Conservation (phyloP, 306 rosid species). For the Lupinus albus region DNA sequence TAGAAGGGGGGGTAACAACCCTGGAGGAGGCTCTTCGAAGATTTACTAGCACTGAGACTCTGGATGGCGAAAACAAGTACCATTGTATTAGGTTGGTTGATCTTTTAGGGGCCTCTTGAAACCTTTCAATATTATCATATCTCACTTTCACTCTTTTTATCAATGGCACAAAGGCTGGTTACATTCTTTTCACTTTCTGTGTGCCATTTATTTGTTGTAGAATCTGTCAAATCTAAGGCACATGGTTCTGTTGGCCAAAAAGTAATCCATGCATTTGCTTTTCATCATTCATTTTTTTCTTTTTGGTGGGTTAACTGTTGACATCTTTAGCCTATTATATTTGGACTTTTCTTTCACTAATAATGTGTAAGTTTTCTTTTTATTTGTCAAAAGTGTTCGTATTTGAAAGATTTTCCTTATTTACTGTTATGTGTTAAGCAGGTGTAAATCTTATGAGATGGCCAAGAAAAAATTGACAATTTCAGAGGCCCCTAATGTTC, state of each 20-base stretch:
- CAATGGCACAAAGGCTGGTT: too few relatives aligned
- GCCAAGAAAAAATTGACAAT: slow-evolving; percentile 90
- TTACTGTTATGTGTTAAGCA: slow-evolving; percentile 39
- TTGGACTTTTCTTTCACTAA: background rate
- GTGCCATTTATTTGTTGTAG: too few relatives aligned
- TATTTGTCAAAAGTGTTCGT: background rate
- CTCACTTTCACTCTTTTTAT: background rate
- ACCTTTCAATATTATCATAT: slow-evolving; percentile 12
- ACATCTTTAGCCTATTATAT: background rate
- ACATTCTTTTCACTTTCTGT: background rate
- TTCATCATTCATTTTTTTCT: background rate
- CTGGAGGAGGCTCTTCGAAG: slow-evolving; percentile 80
- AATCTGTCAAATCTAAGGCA: too few relatives aligned
- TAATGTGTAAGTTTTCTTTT: background rate
- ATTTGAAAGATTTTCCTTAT: slow-evolving; percentile 1
- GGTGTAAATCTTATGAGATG: slow-evolving; percentile 89
- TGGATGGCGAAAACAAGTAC: slow-evolving; percentile 93
- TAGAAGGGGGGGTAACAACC: slow-evolving; percentile 79
- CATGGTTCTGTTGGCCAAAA: background rate
- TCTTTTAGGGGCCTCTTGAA: slow-evolving; percentile 26
- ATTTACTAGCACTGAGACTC: slow-evolving; percentile 72
- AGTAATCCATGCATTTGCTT: background rate
- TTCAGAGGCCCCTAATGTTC: slow-evolving; percentile 88
- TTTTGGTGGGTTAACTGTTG: slow-evolving; percentile 10
- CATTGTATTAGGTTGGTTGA: slow-evolving; percentile 72